Percentiles rank a stretch among this genome's conserved stretches.
These are phyloP conservation scores for Rutstroemia sp. DNA, from an alignment of 2,329 filamentous ascomycete species.

Conservation along the genomic window DNA sequence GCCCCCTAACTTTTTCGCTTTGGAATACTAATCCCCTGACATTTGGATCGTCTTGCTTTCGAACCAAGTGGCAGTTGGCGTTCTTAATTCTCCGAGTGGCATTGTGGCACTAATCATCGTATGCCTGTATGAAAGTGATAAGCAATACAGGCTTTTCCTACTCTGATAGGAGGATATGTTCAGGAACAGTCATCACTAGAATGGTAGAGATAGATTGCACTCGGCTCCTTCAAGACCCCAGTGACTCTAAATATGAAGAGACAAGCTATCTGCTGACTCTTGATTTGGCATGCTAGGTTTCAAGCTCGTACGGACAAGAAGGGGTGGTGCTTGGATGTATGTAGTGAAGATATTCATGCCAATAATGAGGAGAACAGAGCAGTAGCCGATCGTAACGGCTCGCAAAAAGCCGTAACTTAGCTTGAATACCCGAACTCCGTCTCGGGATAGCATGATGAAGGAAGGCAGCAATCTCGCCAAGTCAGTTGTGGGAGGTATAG, in stretches of 20 bases:
- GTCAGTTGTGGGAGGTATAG: neutral
- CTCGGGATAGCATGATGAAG: neutral
- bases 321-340: neutral
- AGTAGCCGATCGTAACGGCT: neutral
- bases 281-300: neutral
- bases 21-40: neutral
- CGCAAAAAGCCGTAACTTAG: neutral
- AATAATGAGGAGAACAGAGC: neutral
- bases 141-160: neutral
- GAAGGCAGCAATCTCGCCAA: neutral
- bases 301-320: neutral
- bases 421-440: neutral
- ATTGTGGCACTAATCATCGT: neutral
- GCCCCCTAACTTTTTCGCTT: neutral
- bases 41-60: neutral
- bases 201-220: neutral
- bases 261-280: neutral
- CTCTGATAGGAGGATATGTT: conserved; percentile 8
- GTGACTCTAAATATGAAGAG: neutral
- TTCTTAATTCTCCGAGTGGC: conserved; percentile 12
- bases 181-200: conserved; percentile 11
- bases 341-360: neutral
- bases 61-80: conserved; percentile 7
- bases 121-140: conserved; percentile 3
- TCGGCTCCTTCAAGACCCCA: neutral